Evolutionary conservation across 192 early-diverging fungal genomes (phyloP), one percentile per base, ranked within the genome.

Genomic region (Podila minutissima): DNA sequence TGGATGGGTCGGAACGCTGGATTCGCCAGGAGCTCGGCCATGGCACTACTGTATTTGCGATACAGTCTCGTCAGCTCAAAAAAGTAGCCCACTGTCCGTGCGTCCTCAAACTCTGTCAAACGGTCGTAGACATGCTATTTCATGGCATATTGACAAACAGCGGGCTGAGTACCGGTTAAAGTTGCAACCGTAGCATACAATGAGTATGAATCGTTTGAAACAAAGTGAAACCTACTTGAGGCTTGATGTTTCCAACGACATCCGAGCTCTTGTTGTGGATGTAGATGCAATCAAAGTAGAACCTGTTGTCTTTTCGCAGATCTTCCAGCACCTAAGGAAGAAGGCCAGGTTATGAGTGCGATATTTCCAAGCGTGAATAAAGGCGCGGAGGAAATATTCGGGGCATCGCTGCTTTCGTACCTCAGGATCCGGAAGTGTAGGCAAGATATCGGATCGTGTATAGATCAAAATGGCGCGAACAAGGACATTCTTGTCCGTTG

Each of bases 91-190:
- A 65, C 69, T 9, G 66, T n/a, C 0, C 49, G 22, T 8, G 57
- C 12, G 24, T 75, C 71, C 31, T 83, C 82, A 31, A 83, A 63
- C 6, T 83, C 82, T 73, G 74, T 83, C 31, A 83, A 24, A 7
- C 82, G 67, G 53, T 83, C 82, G 28, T 83, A 83, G 17, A 83
- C 66, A 51, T 71, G 69, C 82, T 83, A 35, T 4, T 20, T 55
- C 24, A 20, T 7, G 15, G 10, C 53, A 13, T 29, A 0, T 53
- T 57, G 38, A 13, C 20, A 65, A 12, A 37, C 32, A n/a, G 59
- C 15, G 41, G 41, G 41, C 15, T 46, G 41, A 46, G 41, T 11
- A 17, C 2, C 15, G 15, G 41, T 46, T 17, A 70, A 48, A 64
- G 38, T 26, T 29, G 35, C 13, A 33, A 63, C 7, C 5, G 8